Evolutionary conservation across 75 land plant genomes (phyloP).

Genomic region (Sequoia sempervirens): DNA sequence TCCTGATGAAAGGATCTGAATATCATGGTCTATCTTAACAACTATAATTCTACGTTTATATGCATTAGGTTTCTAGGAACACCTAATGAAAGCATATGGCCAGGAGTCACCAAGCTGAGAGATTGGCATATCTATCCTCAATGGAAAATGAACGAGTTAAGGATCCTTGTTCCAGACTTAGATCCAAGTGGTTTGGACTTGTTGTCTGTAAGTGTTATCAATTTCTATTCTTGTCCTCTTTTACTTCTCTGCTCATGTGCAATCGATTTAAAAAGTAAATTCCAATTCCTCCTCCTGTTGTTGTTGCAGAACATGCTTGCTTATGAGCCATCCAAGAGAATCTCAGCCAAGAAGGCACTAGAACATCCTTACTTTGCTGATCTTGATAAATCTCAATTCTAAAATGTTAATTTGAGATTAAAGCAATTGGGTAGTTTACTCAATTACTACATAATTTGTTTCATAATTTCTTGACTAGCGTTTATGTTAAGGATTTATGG

Average conservation of each 20-base stretch:
- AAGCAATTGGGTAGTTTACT: neutral
- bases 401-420: neutral
- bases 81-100: constrained; percentile 94
- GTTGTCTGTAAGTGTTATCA: constrained; percentile 43
- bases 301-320: constrained; percentile 29
- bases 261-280: neutral
- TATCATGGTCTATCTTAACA: neutral
- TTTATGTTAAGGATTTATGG: neutral
- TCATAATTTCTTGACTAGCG: neutral
- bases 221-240: neutral
- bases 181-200: constrained; percentile 65
- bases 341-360: constrained; percentile 44
- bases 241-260: neutral
- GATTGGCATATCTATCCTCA: constrained; percentile 97
- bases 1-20: neutral
- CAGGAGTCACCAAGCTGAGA: constrained; percentile 71
- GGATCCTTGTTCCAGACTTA: constrained; percentile 55
- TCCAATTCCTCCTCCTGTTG: neutral
- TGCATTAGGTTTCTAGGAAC: constrained; percentile 73
- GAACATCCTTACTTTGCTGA: constrained; percentile 46
- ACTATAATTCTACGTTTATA: too few species aligned
- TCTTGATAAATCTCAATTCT: constrained; percentile 48
- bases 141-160: constrained; percentile 53
- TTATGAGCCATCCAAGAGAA: constrained; percentile 38
- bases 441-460: neutral